Base-by-base conservation (phyloP, 495 filamentous ascomycete species). In the Jackrogersella minutella region DNA sequence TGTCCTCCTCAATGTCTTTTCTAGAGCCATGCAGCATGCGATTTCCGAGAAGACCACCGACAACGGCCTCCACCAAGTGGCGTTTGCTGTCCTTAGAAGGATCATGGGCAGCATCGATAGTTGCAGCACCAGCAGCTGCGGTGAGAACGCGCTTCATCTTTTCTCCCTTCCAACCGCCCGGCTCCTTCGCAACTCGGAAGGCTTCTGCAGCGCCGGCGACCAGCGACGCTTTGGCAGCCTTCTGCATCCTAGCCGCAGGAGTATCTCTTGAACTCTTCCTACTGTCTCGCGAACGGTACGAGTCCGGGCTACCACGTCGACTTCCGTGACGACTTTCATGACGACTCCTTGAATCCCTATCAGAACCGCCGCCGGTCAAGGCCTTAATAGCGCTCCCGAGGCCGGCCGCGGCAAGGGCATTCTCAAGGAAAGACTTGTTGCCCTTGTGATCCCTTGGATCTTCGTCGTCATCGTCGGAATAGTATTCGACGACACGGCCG, bases 81-180 rank as follows among this genome's bases (percentile, higher is more conserved):
- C 88, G 83, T 73, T 88, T 93, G 72, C 82, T 83, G 68, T 92
- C 85, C 66, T 89, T 87, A n/a, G 87, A 86, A n/a, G 87, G 84
- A 62, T 94, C 85, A 36, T 85, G 86, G 53, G 93, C 83, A 19
- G 89, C 89, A 75, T 96, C 91, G 58, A 96, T 88, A 26, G 92
- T 89, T 68, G 90, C 93, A 41, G 93, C 92, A 69, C 90, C 86
- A 28, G 94, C 84, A 14, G 93, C 93, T 16, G 93, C 93, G 21
- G 93, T 96, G 16, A 96, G 83, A 62, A 97, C 86, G 34, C 93
- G 90, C 76, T 90, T 92, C 58, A 91, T 91, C 76, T 96, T 96
- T 28, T 88, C 87, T 43, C 93, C 93, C 31, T 84, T 88, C 91
- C 91, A 96, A 16, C 86, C 84, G 47, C 93, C 93, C 0, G 91